These are phyloP conservation scores for Cladophialophora psammophila DNA, from an alignment of 2,329 filamentous ascomycete genomes.

Conservation along the genomic window DNA sequence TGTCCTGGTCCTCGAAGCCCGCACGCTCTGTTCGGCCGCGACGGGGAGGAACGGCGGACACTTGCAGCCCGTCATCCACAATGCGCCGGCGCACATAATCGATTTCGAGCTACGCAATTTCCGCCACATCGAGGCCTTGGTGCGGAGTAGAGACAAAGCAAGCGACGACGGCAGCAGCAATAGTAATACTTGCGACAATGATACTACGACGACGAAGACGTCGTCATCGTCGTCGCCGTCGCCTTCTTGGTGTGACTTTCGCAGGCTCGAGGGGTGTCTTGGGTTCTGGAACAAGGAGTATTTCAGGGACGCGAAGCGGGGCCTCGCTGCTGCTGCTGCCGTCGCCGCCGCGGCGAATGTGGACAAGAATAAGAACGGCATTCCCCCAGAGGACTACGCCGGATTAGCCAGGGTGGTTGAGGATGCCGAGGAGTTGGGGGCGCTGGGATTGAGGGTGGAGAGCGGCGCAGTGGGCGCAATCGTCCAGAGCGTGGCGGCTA, in stretches of 20 bases:
- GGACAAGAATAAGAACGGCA: background rate
- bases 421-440: slow-evolving; percentile 44
- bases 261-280: slow-evolving; percentile 20
- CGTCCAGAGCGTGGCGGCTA: slow-evolving; percentile 32
- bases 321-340: too few relatives aligned
- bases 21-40: slow-evolving; percentile 55
- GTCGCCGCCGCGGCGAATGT: too few relatives aligned
- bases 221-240: too few relatives aligned
- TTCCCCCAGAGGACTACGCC: background rate
- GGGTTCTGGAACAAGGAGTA: slow-evolving; percentile 34
- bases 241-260: slow-evolving; percentile 28
- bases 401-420: slow-evolving; percentile 29
- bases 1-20: slow-evolving; percentile 53
- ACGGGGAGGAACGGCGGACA: slow-evolving; percentile 57
- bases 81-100: slow-evolving; percentile 54
- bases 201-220: too few relatives aligned
- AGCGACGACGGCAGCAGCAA: background rate
- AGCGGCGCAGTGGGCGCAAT: slow-evolving; percentile 31
- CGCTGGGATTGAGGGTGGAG: slow-evolving; percentile 38
- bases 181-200: background rate
- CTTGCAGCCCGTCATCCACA: slow-evolving; percentile 44
- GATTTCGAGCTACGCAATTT: slow-evolving; percentile 51
- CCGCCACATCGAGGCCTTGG: slow-evolving; percentile 19
- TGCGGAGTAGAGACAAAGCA: background rate
- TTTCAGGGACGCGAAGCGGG: slow-evolving; percentile 33